A percentile compares a stretch with the other conserved stretches of the same genome.
These are phyloP conservation scores for Tilletia indica DNA, from an alignment of 1,284 basidiomycete genomes.

Conservation along the genomic window DNA sequence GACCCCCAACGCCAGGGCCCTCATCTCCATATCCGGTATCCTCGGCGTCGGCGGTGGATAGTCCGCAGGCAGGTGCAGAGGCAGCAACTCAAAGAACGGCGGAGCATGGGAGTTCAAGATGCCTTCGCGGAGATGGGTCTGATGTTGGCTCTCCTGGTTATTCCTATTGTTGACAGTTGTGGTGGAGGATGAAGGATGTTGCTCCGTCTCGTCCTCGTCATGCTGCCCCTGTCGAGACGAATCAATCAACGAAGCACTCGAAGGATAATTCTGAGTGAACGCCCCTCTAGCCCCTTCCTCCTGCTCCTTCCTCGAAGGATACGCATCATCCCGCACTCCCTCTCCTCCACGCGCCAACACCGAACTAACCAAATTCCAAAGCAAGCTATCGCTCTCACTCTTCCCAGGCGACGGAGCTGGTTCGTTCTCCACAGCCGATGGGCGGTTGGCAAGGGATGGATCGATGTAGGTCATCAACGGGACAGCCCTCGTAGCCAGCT, in stretches of 20 bases:
- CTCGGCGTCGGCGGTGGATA: slow-evolving; percentile 18
- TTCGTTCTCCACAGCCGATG: neutral
- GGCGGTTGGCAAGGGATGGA: no score
- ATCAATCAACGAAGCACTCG: no score
- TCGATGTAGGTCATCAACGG: no score
- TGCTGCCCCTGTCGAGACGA: no score
- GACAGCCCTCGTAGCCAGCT: neutral
- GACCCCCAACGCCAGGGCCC: slow-evolving; percentile 7
- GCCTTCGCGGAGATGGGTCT: neutral
- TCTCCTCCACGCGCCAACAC: no score
- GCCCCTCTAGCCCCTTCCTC: no score
- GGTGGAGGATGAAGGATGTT: neutral
- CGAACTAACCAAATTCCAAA: no score
- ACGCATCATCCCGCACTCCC: no score
- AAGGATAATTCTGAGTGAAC: no score
- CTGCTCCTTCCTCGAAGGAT: no score
- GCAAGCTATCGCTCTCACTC: neutral
- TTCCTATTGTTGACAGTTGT: neutral
- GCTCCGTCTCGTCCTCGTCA: neutral
- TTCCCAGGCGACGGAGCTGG: neutral
- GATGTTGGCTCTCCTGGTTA: neutral
- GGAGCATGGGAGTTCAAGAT: neutral
- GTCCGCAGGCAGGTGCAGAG: neutral
- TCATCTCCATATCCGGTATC: slow-evolving; percentile 6
- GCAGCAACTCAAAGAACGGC: slow-evolving; percentile 11